Percentiles rank a stretch among this genome's conserved stretches.
These are phyloP conservation scores for Dendrothele bispora DNA, from an alignment of 768 basidiomycete species.

Conservation along the genomic window DNA sequence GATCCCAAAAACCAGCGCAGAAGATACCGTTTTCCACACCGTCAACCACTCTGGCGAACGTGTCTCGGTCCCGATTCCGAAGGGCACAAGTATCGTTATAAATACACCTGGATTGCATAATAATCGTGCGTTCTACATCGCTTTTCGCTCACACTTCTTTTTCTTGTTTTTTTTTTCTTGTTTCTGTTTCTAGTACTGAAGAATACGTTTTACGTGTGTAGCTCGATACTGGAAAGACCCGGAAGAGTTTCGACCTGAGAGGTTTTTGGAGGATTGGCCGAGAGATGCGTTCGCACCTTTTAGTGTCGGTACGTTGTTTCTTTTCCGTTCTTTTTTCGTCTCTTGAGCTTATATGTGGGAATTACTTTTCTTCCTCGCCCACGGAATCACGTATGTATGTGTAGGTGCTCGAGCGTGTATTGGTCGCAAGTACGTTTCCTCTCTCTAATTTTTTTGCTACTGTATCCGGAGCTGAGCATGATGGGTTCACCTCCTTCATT, in stretches of 20 bases:
- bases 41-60: constrained; percentile 37
- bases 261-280: constrained; percentile 47
- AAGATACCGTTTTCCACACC: constrained; percentile 42
- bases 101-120: constrained; percentile 44
- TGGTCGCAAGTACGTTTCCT: constrained; percentile 42
- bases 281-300: constrained; percentile 56
- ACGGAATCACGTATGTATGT: too few relatives aligned
- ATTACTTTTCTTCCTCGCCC: neutral
- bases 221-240: constrained; percentile 59
- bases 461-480: neutral
- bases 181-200: too few relatives aligned
- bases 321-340: too few relatives aligned
- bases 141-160: neutral
- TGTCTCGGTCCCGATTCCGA: constrained; percentile 38
- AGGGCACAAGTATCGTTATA: constrained; percentile 37
- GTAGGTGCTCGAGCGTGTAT: constrained; percentile 47
- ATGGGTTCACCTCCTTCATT: too few relatives aligned
- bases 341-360: too few relatives aligned
- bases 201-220: constrained; percentile 16
- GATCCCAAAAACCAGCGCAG: constrained; percentile 43
- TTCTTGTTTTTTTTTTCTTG: neutral
- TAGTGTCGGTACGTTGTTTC: constrained; percentile 37
- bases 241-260: constrained; percentile 37
- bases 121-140: constrained; percentile 39
- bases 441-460: neutral